Evolutionary conservation across 2,329 filamentous ascomycete genomes (phyloP).

Genomic region (Cytospora chrysosperma): DNA sequence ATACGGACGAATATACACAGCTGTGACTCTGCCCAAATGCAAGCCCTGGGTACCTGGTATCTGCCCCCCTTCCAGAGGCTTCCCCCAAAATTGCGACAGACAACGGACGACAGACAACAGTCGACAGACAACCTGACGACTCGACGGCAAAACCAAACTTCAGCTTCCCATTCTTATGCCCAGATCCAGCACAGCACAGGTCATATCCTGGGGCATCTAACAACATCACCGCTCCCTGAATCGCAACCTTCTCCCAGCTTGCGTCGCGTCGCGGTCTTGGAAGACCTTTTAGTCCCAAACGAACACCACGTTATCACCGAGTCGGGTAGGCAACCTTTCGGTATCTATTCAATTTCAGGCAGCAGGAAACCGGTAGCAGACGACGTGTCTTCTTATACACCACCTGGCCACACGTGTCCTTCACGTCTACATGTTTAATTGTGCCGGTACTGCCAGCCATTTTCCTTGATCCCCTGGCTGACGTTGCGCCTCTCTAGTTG

Average conservation of each 20-base stretch:
- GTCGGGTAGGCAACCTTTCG: conserved; percentile 11
- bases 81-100: background rate
- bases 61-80: background rate
- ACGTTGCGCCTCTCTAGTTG: background rate
- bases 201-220: background rate
- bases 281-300: background rate
- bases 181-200: background rate
- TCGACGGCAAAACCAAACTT: too few relatives aligned
- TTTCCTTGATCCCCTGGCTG: background rate
- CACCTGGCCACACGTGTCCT: background rate
- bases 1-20: too few relatives aligned
- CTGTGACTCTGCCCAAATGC: too few relatives aligned
- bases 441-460: background rate
- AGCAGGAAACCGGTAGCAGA: background rate
- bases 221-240: background rate
- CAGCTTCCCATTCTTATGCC: background rate
- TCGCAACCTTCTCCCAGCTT: background rate
- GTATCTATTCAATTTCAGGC: background rate
- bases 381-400: background rate
- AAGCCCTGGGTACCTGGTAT: too few relatives aligned
- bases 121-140: too few relatives aligned
- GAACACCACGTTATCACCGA: background rate
- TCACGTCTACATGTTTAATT: background rate
- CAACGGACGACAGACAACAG: background rate
- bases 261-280: background rate